A percentile compares a stretch with the other conserved stretches of the same genome.
phyloP scores from a whole-genome alignment of 2,329 filamentous ascomycete species.

The Fusarium succisae region DNA sequence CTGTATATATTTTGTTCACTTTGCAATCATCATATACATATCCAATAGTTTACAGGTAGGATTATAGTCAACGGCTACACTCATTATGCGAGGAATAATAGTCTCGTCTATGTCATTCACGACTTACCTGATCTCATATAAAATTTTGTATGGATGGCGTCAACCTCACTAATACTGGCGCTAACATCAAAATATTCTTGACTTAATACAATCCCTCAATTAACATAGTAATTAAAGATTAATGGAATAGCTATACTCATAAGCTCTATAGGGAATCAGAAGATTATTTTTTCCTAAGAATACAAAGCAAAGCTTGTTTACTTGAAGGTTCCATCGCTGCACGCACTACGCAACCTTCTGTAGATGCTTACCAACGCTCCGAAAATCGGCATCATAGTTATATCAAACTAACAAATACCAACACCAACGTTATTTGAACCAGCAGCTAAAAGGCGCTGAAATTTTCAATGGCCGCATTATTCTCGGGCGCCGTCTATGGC shows the following conservation, averaged over 20 bases:
- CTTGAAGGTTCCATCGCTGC: neutral
- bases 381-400: slow-evolving; percentile 9
- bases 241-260: too few species aligned
- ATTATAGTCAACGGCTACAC: too few species aligned
- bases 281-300: neutral
- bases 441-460: neutral
- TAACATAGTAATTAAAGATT: neutral
- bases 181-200: neutral
- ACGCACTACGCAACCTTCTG: neutral
- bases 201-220: neutral
- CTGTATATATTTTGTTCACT: neutral
- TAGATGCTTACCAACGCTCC: slow-evolving; percentile 2
- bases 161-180: neutral
- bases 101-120: neutral
- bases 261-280: fast-evolving
- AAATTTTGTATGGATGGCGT: neutral
- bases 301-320: neutral
- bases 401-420: neutral
- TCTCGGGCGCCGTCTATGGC: slow-evolving; percentile 68
- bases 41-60: neutral
- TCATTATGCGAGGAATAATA: too few species aligned
- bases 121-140: neutral
- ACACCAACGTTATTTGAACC: neutral
- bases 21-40: too few species aligned
- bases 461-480: slow-evolving; percentile 45